Base-by-base conservation (phyloP, 371 early-diverging fungal species). In the Entomophthora muscae region DNA sequence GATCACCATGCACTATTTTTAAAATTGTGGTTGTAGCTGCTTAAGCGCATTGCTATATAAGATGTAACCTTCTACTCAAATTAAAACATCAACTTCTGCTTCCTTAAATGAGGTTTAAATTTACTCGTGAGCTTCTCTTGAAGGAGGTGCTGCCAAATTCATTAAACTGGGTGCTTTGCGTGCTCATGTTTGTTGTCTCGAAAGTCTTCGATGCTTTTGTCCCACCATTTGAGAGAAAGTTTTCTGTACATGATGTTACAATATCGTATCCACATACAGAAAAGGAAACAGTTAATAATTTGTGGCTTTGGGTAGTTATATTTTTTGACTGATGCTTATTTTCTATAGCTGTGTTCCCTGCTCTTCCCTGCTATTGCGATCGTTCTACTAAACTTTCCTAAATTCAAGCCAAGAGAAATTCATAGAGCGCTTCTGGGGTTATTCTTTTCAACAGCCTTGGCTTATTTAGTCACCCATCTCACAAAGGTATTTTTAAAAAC, bases 151-250 rank as follows among this genome's bases (percentile, higher is more conserved):
- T n/a, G 26, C 54, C 54, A 3, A 23, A 53, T n/a, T 2, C 26
- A 10, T 23, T 53, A 5, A 26, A 53, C n/a, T 53, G 54, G 54
- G n/a, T 53, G 2, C n/a, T 53, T 23, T 3, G 23, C 3, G n/a
- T n/a, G 5, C 23, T 3, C 30, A 29, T 57, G 24, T 57, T 57
- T n/a, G n/a, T 28, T 5, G 13, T 57, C 3, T 26, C 28, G 13
- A 57, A 57, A 28, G 3, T 75, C 29, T 69, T 74, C 58, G 71
- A 88, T 56, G 81, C 83, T 63, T 69, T 70, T 28, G 68, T 85
- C 26, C 69, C 76, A n/a, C 88, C 89, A 0, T 86, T 78, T 70
- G 79, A 80, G 61, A 77, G 88, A 54, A 71, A 78, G 59, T 87
- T 89, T 70, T 84, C 84, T 17, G 71, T 87, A 28, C 70, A 73